These are phyloP conservation scores for Sutorius australiensis DNA, from an alignment of 768 basidiomycete species.

Conservation along the genomic window DNA sequence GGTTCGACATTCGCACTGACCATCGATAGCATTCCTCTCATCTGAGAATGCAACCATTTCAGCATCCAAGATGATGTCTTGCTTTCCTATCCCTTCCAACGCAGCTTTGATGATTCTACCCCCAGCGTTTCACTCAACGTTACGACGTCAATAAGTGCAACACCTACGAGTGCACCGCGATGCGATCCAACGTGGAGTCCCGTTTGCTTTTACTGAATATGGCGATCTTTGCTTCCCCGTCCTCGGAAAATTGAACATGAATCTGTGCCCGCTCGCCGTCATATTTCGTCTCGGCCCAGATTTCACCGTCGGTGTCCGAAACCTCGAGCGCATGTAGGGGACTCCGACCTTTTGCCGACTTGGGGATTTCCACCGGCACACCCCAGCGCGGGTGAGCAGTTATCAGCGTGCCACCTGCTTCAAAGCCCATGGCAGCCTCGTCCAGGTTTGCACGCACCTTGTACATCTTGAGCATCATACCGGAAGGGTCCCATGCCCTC, in stretches of 20 bases:
- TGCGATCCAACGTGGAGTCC: slow-evolving; percentile 75
- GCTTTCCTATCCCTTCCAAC: slow-evolving; percentile 41
- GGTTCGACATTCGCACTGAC: slow-evolving; percentile 37
- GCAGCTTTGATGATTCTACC: slow-evolving; percentile 57
- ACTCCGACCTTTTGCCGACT: slow-evolving; percentile 70
- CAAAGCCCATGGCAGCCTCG: slow-evolving; percentile 47
- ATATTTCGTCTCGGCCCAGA: slow-evolving; percentile 93
- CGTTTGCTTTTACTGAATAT: slow-evolving; percentile 89
- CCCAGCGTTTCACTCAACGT: not conserved
- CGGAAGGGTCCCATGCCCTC: slow-evolving; percentile 64
- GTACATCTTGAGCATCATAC: slow-evolving; percentile 51
- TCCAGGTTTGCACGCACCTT: slow-evolving; percentile 55
- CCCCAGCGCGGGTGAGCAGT: slow-evolving; percentile 47
- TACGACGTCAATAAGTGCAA: not conserved
- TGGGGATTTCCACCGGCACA: slow-evolving; percentile 71
- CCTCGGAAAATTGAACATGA: slow-evolving; percentile 56
- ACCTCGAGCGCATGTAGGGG: slow-evolving; percentile 52
- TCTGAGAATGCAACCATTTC: slow-evolving; percentile 88
- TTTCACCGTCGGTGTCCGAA: slow-evolving; percentile 21
- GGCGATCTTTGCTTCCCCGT: slow-evolving; percentile 46
- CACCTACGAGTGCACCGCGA: slow-evolving; percentile 52
- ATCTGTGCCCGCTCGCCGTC: slow-evolving; percentile 95
- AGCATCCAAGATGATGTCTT: slow-evolving; percentile 65
- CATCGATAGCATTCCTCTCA: slow-evolving; percentile 54
- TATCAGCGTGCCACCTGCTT: slow-evolving; percentile 28